Conservation (phyloP, 2,329 filamentous ascomycete genomes). For the Fusarium nanum region DNA sequence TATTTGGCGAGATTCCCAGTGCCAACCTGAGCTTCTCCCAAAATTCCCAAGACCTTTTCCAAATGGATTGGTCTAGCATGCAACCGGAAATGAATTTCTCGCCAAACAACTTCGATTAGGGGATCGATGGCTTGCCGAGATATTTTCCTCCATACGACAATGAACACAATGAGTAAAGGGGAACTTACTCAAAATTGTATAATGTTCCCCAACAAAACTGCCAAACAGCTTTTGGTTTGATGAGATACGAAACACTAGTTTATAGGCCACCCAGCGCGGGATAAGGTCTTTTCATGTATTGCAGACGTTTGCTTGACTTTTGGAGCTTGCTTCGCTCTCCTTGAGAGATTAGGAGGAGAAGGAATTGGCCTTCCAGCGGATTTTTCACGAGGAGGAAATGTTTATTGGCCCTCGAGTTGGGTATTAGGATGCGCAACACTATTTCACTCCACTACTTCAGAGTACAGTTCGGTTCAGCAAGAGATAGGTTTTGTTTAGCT, state of each 20-base stretch:
- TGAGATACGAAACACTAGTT: slow-evolving; percentile 41
- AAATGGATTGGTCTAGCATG: slow-evolving; percentile 57
- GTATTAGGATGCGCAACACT: slow-evolving; percentile 28
- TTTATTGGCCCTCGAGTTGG: slow-evolving; percentile 38
- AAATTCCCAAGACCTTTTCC: slow-evolving; percentile 62
- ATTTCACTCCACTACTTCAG: slow-evolving; percentile 15
- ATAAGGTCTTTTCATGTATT: slow-evolving; percentile 41
- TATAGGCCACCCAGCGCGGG: slow-evolving; percentile 31
- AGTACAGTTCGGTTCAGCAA: slow-evolving; percentile 34
- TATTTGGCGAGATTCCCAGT: slow-evolving; percentile 65
- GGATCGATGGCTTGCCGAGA: not conserved
- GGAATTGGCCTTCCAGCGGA: slow-evolving; percentile 5
- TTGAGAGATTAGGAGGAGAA: slow-evolving; percentile 4
- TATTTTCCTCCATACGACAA: not conserved
- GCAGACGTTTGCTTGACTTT: slow-evolving; percentile 31
- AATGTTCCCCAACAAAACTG: slow-evolving; percentile 33
- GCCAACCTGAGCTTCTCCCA: slow-evolving; percentile 65
- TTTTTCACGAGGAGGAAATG: slow-evolving; percentile 18
- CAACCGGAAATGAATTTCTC: slow-evolving; percentile 52
- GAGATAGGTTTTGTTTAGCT: slow-evolving; percentile 39
- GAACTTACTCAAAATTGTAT: slow-evolving; percentile 40
- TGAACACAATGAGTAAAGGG: slow-evolving; percentile 22
- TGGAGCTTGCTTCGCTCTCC: slow-evolving; percentile 30
- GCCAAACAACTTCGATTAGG: slow-evolving; percentile 49
- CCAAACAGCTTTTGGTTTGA: slow-evolving; percentile 36